Conservation (phyloP, 495 filamentous ascomycete genomes). For the Penicillium cinerascens region DNA sequence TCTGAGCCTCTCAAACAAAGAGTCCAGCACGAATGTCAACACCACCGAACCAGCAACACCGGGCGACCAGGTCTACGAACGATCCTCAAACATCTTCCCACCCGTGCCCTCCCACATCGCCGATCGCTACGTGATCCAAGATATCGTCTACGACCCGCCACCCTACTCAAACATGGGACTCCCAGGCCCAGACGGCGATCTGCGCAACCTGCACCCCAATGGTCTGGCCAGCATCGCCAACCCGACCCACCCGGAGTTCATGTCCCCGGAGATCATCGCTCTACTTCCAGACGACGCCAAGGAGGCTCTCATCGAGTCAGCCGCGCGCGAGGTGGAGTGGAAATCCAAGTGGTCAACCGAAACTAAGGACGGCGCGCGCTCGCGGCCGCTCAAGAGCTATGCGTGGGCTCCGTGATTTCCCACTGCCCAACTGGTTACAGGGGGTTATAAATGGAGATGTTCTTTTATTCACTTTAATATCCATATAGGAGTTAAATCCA, state of each 20-base stretch:
- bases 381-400: constrained; percentile 50
- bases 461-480: not conserved
- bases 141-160: constrained; percentile 64
- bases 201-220: constrained; percentile 57
- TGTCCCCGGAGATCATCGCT: constrained; percentile 63
- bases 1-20: constrained; percentile 32
- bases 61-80: not conserved
- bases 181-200: constrained; percentile 62
- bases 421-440: not conserved
- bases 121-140: constrained; percentile 72
- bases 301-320: constrained; percentile 61
- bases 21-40: constrained; percentile 1
- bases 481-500: not conserved
- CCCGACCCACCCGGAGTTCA: constrained; percentile 40
- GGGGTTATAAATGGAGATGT: not conserved
- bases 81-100: constrained; percentile 49
- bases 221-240: constrained; percentile 55
- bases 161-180: constrained; percentile 54
- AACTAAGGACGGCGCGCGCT: constrained; percentile 43
- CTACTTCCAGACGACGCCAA: constrained; percentile 71
- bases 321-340: constrained; percentile 63
- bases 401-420: constrained; percentile 40
- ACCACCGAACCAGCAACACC: constrained; percentile 3
- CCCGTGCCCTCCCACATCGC: constrained; percentile 61
- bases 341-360: constrained; percentile 69